Evolutionary conservation across 208 protist genomes (phyloP), one percentile per base, ranked within the genome.

Genomic region (Dictyostelium gargantuum): DNA sequence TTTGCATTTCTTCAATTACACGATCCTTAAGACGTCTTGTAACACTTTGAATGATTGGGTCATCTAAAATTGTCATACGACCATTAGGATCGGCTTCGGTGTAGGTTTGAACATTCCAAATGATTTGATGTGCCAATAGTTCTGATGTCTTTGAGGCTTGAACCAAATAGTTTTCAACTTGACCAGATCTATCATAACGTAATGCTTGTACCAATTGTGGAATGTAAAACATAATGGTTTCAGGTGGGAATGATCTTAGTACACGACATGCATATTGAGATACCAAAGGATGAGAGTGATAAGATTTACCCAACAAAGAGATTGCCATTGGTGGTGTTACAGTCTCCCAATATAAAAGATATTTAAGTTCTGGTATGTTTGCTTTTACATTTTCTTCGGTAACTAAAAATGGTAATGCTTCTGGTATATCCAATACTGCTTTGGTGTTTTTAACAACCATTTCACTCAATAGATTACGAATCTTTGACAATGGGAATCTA

Each of bases 61-160:
- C 75, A 61, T 93, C 89, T 11, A 93, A 66, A 11, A 19, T 10
- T 23, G 15, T 10, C 42, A 84, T 85, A 19, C 54, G 50, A 17
- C 40, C 42, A 35, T 94, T 93, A 19, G 61, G 80, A 52, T 85
- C 68, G 1, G 50, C 10, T 56, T 89, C 84, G 42, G 84, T 94
- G 80, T 96, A 95, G 46, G 94, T 96, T 32, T 93, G 48, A 48
- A 95, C 81, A 68, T 96, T 96, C 95, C 95, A 96, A 58, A 96
- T 84, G 23, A 96, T 63, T 81, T 96, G 94, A 54, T 96, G 95
- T 13, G 93, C 92, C 4, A 96, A 21, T 10, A 96, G 44, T 52
- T 94, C 84, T 4, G 84, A 93, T 6, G 42, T 61, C 52, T 72
- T 70, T 15, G 46, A 32, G 0, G 35, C 80, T 40, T 61, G 6